Evolutionary conservation across 2,329 filamentous ascomycete genomes (phyloP).

Genomic region (Spiromastix sp.): DNA sequence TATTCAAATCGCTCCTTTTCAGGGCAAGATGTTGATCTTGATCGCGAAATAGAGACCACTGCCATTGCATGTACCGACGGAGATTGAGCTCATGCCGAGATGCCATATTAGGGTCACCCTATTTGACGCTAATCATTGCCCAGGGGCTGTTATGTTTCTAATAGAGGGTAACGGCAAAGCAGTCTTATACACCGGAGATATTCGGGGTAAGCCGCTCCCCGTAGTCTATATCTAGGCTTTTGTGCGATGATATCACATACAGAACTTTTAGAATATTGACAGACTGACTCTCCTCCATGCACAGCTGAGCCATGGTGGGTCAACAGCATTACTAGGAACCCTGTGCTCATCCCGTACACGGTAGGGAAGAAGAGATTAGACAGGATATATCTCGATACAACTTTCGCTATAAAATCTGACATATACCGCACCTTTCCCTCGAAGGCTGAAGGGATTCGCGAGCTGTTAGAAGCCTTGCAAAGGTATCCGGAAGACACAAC

Average conservation of each 20-base stretch:
- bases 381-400: conserved; percentile 83
- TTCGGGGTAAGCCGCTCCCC: conserved; percentile 43
- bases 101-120: conserved; percentile 68
- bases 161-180: conserved; percentile 65
- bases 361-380: conserved; percentile 57
- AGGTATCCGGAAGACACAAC: conserved; percentile 61
- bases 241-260: too few species aligned
- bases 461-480: conserved; percentile 59
- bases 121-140: conserved; percentile 85
- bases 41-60: conserved; percentile 55
- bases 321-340: conserved; percentile 59
- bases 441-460: conserved; percentile 64
- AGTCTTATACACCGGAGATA: conserved; percentile 80
- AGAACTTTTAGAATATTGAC: too few species aligned
- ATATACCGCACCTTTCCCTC: conserved; percentile 44
- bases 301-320: conserved; percentile 74
- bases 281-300: too few species aligned
- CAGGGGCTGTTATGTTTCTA: conserved; percentile 85
- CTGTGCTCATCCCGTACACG: conserved; percentile 64
- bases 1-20: background rate
- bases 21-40: background rate
- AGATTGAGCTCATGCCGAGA: conserved; percentile 61
- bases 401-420: conserved; percentile 49
- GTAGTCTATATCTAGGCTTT: too few species aligned
- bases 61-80: conserved; percentile 68